Conservation (phyloP, 2,329 filamentous ascomycete genomes). For the Aspergillus proliferans region DNA sequence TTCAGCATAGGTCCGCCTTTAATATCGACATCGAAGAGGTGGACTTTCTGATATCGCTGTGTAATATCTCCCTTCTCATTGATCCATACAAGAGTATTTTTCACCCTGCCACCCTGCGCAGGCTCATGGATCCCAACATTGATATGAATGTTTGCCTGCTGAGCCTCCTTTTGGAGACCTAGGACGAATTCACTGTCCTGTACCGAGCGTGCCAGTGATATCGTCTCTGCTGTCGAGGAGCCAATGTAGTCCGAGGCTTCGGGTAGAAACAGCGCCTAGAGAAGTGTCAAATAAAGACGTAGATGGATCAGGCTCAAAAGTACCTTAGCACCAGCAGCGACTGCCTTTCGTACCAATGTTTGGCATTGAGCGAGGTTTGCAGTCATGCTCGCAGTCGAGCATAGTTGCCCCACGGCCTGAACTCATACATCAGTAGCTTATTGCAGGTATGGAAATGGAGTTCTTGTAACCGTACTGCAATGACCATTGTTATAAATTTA, state of each 20-base stretch:
- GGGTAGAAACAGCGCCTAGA: conserved; percentile 75
- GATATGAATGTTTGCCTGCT: conserved; percentile 59
- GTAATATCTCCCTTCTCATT: conserved; percentile 53
- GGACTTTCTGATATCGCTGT: conserved; percentile 76
- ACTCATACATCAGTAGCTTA: conserved; percentile 2
- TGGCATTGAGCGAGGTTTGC: conserved; percentile 77
- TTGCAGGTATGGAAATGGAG: not conserved
- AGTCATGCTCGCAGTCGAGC: conserved; percentile 70
- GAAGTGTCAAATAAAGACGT: conserved; percentile 3
- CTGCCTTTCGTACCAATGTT: conserved; percentile 64
- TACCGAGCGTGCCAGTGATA: conserved; percentile 64
- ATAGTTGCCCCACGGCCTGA: conserved; percentile 83
- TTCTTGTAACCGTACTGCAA: conserved; percentile 17
- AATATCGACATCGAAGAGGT: conserved; percentile 73
- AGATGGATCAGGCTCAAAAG: not conserved
- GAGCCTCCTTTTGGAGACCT: conserved; percentile 65
- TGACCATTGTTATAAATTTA: conserved; percentile 16
- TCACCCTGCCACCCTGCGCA: conserved; percentile 47
- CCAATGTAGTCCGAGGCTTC: conserved; percentile 90
- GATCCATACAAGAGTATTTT: conserved; percentile 64
- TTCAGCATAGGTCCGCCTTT: conserved; percentile 52
- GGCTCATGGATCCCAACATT: conserved; percentile 86
- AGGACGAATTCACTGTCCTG: conserved; percentile 65
- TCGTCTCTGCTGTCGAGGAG: conserved; percentile 58
- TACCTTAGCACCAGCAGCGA: conserved; percentile 71